phyloP scores from a whole-genome alignment of 441 rosid species.

The Jatropha podagrica region DNA sequence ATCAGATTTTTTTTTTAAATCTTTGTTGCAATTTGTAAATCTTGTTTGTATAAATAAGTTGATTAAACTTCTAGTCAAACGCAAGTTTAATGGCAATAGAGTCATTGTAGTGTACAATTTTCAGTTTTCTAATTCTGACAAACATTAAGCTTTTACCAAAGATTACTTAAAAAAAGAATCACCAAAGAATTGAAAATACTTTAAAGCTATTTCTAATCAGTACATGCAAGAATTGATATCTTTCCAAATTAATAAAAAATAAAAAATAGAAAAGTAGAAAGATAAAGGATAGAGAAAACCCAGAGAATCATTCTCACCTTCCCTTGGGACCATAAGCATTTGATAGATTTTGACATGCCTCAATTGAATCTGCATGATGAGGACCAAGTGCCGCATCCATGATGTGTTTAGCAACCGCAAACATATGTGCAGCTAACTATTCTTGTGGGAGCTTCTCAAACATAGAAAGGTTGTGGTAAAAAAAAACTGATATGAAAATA shows the following conservation, averaged over 20 bases:
- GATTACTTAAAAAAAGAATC: not conserved
- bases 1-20: no score
- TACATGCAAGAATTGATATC: not conserved
- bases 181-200: not conserved
- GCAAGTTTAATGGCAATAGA: no score
- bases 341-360: constrained; percentile 91
- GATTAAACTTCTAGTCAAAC: no score
- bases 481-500: no score
- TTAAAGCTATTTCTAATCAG: not conserved
- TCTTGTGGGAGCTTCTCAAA: constrained; percentile 86
- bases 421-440: constrained; percentile 92
- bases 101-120: not conserved
- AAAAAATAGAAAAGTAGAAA: not conserved
- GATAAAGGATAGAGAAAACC: not conserved
- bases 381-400: constrained; percentile 99
- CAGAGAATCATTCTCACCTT: constrained; percentile 46
- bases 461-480: no score
- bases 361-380: constrained; percentile 77
- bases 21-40: no score
- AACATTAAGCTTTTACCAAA: not conserved
- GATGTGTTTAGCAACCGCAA: constrained; percentile 90
- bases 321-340: constrained; percentile 79
- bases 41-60: no score
- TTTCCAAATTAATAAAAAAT: not conserved
- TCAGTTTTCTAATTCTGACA: not conserved